Conservation (phyloP, 345 rosid genomes). For the Eucalyptus virginea region DNA sequence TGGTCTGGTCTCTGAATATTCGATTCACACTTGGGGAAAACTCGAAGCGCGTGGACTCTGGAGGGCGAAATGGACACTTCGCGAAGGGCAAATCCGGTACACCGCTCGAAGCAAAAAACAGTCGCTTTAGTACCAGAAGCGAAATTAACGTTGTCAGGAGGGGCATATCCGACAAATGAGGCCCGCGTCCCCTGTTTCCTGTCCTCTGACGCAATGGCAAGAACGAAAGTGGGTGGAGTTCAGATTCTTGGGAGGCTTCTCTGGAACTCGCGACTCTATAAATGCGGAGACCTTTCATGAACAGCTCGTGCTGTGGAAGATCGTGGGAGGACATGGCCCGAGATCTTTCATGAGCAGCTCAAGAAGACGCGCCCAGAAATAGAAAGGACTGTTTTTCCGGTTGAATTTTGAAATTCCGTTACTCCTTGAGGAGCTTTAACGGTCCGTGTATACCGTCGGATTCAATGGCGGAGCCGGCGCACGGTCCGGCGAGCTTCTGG, state of each 20-base stretch:
- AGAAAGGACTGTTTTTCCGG: not conserved
- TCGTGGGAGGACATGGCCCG: not conserved
- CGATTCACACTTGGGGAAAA: not conserved
- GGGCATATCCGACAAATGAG: not conserved
- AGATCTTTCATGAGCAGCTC: not conserved
- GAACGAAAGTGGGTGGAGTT: not conserved
- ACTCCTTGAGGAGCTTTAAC: not conserved
- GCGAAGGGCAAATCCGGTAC: not conserved
- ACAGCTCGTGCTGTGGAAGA: not conserved
- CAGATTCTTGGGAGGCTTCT: not conserved
- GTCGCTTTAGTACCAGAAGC: not conserved
- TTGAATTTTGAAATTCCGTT: not conserved
- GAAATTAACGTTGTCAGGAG: not conserved
- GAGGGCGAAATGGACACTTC: not conserved
- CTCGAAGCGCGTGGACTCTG: not conserved
- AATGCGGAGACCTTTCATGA: not conserved
- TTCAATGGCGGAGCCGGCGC: constrained; percentile 27
- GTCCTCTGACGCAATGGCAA: not conserved
- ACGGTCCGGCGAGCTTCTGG: constrained; percentile 42
- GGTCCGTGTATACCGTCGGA: not conserved
- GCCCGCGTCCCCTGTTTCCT: not conserved
- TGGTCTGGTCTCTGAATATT: not conserved
- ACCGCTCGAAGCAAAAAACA: not conserved
- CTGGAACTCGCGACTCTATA: not conserved
- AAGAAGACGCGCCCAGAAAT: not conserved